Percentiles rank a stretch among this genome's conserved stretches.
phyloP scores from a whole-genome alignment of 2,329 filamentous ascomycete genomes.

The Penicillium nordicum region DNA sequence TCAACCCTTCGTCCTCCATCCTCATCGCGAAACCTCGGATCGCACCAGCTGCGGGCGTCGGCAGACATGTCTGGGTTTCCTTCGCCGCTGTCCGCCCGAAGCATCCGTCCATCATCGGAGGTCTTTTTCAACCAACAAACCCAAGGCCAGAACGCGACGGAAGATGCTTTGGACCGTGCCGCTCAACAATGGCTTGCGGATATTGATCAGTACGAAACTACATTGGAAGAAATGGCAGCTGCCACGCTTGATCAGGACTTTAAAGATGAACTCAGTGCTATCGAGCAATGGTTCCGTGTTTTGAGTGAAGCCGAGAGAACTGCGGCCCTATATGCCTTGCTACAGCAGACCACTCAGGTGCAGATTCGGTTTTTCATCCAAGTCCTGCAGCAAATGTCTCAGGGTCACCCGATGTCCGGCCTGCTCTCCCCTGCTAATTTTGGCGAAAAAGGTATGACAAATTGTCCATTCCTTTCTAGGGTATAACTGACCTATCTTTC shows the following conservation, averaged over 20 bases:
- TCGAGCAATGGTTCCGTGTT: slow-evolving; percentile 99
- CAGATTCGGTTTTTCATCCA: slow-evolving; percentile 99
- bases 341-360: slow-evolving; percentile 98
- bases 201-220: slow-evolving; percentile 98
- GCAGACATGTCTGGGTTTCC: slow-evolving; percentile 89
- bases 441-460: slow-evolving; percentile 73
- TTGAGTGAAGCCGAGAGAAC: slow-evolving; percentile 95
- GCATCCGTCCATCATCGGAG: slow-evolving; percentile 89
- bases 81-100: slow-evolving; percentile 67
- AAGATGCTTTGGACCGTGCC: slow-evolving; percentile 88
- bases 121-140: slow-evolving; percentile 79
- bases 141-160: slow-evolving; percentile 64
- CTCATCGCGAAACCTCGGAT: slow-evolving; percentile 72
- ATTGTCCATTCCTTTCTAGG: not conserved
- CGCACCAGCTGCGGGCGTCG: slow-evolving; percentile 86
- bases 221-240: slow-evolving; percentile 96
- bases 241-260: slow-evolving; percentile 99
- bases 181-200: slow-evolving; percentile 99
- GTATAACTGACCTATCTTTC: slow-evolving; percentile 10
- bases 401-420: slow-evolving; percentile 94
- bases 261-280: slow-evolving; percentile 97
- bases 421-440: slow-evolving; percentile 93
- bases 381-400: slow-evolving; percentile 97
- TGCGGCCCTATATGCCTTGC: slow-evolving; percentile 86
- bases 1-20: slow-evolving; percentile 79